Evolutionary conservation across 2,329 filamentous ascomycete species (phyloP).

Genomic region (Blastomyces silverae): DNA sequence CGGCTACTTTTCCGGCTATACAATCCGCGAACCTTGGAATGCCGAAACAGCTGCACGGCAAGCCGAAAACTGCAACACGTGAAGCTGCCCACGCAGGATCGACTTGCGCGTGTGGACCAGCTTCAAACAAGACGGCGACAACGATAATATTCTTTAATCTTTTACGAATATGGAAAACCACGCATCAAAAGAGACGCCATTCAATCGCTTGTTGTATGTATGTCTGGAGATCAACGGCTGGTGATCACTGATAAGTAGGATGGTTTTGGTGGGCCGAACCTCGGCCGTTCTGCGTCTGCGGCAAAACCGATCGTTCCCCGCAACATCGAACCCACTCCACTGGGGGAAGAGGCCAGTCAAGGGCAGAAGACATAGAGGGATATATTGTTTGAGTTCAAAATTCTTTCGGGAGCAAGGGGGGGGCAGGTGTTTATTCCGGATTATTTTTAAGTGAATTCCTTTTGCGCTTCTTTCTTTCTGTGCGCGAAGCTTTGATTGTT

Average conservation of each 20-base stretch:
- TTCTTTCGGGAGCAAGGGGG: not conserved
- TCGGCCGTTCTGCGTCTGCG: not conserved
- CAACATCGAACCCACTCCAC: not conserved
- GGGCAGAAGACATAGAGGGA: not conserved
- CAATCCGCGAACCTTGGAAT: not conserved
- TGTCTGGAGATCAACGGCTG: not conserved
- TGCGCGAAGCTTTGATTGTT: not conserved
- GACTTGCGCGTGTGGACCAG: not conserved
- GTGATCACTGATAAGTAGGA: too few species aligned
- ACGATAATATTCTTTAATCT: too few species aligned
- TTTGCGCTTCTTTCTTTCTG: not conserved
- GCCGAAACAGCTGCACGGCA: not conserved
- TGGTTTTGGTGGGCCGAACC: not conserved
- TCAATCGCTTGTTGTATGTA: not conserved
- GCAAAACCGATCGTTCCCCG: constrained; percentile 5
- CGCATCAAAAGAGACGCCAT: not conserved
- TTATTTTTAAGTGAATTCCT: not conserved
- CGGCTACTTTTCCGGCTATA: not conserved
- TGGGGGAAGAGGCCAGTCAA: too few species aligned
- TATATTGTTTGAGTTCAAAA: not conserved
- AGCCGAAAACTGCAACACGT: not conserved
- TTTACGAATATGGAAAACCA: not conserved
- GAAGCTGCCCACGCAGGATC: not conserved
- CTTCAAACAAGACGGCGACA: not conserved
- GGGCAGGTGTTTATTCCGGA: not conserved